Evolutionary conservation across 1,139 yeast species (phyloP).

Genomic region (Meyerozyma sp.): DNA sequence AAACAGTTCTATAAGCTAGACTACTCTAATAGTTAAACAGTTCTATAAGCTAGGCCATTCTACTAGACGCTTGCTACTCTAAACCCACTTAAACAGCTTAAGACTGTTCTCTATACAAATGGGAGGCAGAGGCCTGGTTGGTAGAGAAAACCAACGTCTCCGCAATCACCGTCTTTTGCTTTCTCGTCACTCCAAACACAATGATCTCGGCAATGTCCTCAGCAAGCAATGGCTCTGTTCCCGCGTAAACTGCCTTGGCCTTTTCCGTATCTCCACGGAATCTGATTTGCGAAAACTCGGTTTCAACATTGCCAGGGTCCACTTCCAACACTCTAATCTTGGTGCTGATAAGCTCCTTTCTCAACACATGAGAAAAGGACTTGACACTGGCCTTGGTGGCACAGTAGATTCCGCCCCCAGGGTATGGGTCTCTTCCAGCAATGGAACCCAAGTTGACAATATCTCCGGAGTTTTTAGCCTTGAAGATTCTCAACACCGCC

Average conservation of each 20-base stretch:
- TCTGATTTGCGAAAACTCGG: conserved; percentile 46
- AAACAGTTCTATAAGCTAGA: no score
- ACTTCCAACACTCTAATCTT: conserved; percentile 44
- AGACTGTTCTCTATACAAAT: conserved; percentile 26
- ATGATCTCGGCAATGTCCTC: conserved; percentile 47
- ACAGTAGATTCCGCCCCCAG: conserved; percentile 48
- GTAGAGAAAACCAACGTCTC: conserved; percentile 45
- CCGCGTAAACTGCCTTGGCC: conserved; percentile 43
- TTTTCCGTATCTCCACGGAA: conserved; percentile 36
- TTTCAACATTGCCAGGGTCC: conserved; percentile 49
- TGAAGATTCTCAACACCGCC: conserved; percentile 56
- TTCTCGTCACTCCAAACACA: conserved; percentile 45
- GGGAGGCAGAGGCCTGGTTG: conserved; percentile 54
- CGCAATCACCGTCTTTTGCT: conserved; percentile 45
- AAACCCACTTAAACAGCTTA: no score
- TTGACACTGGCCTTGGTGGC: conserved; percentile 47
- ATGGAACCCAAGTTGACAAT: conserved; percentile 46
- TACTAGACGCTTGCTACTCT: no score
- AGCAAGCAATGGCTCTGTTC: conserved; percentile 41
- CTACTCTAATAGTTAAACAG: no score
- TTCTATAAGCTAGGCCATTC: not conserved
- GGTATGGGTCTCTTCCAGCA: conserved; percentile 49
- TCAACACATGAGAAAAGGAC: conserved; percentile 40
- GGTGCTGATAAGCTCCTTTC: conserved; percentile 44
- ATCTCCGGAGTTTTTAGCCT: conserved; percentile 45